These are phyloP conservation scores for Oenanthe sinensis DNA, from an alignment of 129 eudicot species.

Conservation along the genomic window DNA sequence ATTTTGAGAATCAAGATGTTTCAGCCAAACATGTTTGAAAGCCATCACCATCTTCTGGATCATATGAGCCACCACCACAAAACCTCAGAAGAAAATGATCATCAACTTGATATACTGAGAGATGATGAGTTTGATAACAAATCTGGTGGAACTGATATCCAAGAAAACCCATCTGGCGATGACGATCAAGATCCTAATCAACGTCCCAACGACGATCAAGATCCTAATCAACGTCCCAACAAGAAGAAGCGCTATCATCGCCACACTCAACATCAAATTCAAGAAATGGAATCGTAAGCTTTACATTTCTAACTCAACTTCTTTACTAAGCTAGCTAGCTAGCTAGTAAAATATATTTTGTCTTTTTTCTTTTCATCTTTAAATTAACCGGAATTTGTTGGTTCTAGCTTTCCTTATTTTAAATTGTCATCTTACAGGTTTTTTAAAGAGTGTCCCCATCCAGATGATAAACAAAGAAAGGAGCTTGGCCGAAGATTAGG, in stretches of 20 bases:
- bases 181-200: constrained; percentile 90
- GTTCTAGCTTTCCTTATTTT: not conserved
- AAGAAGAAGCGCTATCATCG: constrained; percentile 98
- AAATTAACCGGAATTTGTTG: not conserved
- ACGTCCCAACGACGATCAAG: constrained; percentile 78
- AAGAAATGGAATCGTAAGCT: constrained; percentile 49
- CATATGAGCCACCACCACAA: constrained; percentile 31
- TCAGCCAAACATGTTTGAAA: constrained; percentile 65
- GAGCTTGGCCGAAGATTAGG: constrained; percentile 76
- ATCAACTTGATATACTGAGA: constrained; percentile 57
- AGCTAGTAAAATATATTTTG: not conserved
- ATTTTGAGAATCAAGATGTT: constrained; percentile 4
- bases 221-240: constrained; percentile 80
- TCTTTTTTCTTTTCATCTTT: not conserved
- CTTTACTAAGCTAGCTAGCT: not conserved
- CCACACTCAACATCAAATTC: constrained; percentile 94
- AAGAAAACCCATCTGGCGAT: constrained; percentile 76
- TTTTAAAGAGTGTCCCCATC: constrained; percentile 97
- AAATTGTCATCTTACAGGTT: constrained; percentile 32
- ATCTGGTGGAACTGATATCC: constrained; percentile 84
- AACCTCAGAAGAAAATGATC: constrained; percentile 35
- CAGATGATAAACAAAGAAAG: constrained; percentile 97
- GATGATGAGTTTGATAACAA: constrained; percentile 86
- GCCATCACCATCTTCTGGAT: constrained; percentile 57
- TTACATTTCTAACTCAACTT: not conserved